Percentiles rank a stretch among this genome's conserved stretches.
These are phyloP conservation scores for Solioccasus polychromus DNA, from an alignment of 768 basidiomycete species.

Conservation along the genomic window DNA sequence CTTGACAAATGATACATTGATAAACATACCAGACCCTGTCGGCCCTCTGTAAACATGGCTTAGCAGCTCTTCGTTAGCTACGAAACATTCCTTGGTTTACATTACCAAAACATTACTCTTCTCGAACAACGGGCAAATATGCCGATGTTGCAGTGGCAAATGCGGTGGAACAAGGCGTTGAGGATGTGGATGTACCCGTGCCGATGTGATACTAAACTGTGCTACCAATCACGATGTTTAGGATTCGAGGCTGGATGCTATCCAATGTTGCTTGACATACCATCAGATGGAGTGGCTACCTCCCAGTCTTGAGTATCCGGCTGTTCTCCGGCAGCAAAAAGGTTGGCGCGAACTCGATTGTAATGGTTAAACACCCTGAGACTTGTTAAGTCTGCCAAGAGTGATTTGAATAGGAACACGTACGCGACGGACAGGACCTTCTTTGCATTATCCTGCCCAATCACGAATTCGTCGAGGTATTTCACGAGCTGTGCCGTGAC, in stretches of 20 bases:
- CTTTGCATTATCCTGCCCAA: slow-evolving; percentile 92
- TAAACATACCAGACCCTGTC: slow-evolving; percentile 78
- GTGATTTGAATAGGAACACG: slow-evolving; percentile 34
- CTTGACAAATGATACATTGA: slow-evolving; percentile 16
- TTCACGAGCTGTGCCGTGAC: slow-evolving; percentile 58
- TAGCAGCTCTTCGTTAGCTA: slow-evolving; percentile 5
- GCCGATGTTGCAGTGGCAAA: slow-evolving; percentile 39
- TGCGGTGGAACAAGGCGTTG: slow-evolving; percentile 35
- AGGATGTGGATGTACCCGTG: slow-evolving; percentile 62
- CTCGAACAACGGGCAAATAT: slow-evolving; percentile 65
- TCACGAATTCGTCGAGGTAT: slow-evolving; percentile 84
- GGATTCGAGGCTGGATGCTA: no score
- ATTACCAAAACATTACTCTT: slow-evolving; percentile 95
- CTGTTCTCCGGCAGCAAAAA: slow-evolving; percentile 46
- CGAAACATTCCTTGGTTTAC: slow-evolving; percentile 41
- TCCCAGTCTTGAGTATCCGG: slow-evolving; percentile 29
- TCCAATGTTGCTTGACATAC: no score
- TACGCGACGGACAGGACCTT: slow-evolving; percentile 93
- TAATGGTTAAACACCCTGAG: slow-evolving; percentile 92
- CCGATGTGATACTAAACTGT: slow-evolving; percentile 46
- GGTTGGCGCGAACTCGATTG: slow-evolving; percentile 77
- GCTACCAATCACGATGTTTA: slow-evolving; percentile 30
- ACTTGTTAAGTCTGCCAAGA: slow-evolving; percentile 3
- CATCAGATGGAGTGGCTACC: slow-evolving; percentile 19
- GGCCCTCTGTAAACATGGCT: slow-evolving; percentile 54